Evolutionary conservation across 495 filamentous ascomycete species (phyloP), one percentile per base, ranked within the genome.

Genomic region (Hypoxylon cercidicola): DNA sequence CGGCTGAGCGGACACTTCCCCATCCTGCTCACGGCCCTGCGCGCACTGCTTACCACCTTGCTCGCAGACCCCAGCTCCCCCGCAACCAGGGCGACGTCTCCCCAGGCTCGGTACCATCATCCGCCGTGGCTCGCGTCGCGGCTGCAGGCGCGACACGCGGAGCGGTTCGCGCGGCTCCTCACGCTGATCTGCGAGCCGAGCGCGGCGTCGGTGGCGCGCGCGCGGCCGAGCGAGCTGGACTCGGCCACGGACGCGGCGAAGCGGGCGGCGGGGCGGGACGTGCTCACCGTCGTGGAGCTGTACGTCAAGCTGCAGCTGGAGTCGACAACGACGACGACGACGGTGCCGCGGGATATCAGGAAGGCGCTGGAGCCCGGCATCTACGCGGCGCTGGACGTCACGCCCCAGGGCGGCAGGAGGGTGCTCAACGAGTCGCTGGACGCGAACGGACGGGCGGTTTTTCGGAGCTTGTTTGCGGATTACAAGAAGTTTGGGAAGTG

Each of bases 181-280:
- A 90, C 87, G 5, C 82, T 90, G 3, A 83, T 96, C 52, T 93
- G 90, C 73, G 89, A 93, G 53, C 93, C 93, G 12, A 90, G 88
- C 12, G 85, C 85, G 13, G 92, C 88, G 0, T 89, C 89, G 4
- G 88, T 93, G 1, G 78, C 87, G 4, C 79, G 82, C 12, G 74
- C 79, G n/a, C 59, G 70, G 21, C 82, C 73, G 40, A 74, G 66
- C 49, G 64, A 74, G 13, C 82, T 97, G 13, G 89, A 86, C 49
- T 92, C 93, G 55, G 87, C 91, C 55, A 89, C 88, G 6, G 90
- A 91, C 64, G 88, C 86, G 52, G 91, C 90, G 23, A 89, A 89
- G 72, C 84, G 86, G 6, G 89, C 88, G 64, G 90, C 90, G 0
- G 90, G 90, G 0, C 86, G 90, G 73, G 85, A 91, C 75, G 82